phyloP scores from a whole-genome alignment of 1,139 yeast species.

The Citeromyces hawaiiensis region DNA sequence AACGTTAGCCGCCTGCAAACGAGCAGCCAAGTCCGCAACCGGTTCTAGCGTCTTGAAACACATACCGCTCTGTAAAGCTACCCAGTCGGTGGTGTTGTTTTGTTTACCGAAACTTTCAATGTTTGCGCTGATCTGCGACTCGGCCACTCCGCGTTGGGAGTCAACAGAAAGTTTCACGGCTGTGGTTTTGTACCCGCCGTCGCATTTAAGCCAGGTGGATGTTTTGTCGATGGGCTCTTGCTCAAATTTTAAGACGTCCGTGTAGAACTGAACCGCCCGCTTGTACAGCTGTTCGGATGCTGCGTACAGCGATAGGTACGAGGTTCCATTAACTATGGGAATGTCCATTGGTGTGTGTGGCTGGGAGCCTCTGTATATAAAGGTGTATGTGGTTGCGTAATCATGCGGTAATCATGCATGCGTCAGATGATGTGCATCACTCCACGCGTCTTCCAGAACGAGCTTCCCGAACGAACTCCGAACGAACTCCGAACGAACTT shows the following conservation, averaged over 20 bases:
- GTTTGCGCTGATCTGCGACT: conserved; percentile 17
- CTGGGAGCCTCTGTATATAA: too few species aligned
- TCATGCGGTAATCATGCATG: too few species aligned
- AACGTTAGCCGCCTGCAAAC: conserved; percentile 17
- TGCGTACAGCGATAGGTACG: conserved; percentile 31
- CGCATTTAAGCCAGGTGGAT: conserved; percentile 20
- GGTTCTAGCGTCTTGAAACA: conserved; percentile 21
- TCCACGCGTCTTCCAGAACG: too few species aligned
- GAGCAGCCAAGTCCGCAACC: conserved; percentile 22
- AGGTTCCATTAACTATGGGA: conserved; percentile 33
- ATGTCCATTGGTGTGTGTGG: not conserved
- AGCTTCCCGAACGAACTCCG: too few species aligned
- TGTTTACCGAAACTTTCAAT: conserved; percentile 16
- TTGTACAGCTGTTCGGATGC: conserved; percentile 21
- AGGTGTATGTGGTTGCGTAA: too few species aligned
- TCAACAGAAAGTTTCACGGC: conserved; percentile 17
- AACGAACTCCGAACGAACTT: too few species aligned
- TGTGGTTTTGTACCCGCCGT: conserved; percentile 20
- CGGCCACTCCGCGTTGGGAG: conserved; percentile 17
- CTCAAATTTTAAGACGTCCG: conserved; percentile 26
- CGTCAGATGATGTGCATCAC: too few species aligned
- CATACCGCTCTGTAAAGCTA: conserved; percentile 29
- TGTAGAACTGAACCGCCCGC: conserved; percentile 32
- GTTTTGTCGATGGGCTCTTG: conserved; percentile 16
- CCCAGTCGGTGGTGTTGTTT: conserved; percentile 30